Conservation (phyloP, 2,329 filamentous ascomycete genomes). For the Monilinia fructicola region DNA sequence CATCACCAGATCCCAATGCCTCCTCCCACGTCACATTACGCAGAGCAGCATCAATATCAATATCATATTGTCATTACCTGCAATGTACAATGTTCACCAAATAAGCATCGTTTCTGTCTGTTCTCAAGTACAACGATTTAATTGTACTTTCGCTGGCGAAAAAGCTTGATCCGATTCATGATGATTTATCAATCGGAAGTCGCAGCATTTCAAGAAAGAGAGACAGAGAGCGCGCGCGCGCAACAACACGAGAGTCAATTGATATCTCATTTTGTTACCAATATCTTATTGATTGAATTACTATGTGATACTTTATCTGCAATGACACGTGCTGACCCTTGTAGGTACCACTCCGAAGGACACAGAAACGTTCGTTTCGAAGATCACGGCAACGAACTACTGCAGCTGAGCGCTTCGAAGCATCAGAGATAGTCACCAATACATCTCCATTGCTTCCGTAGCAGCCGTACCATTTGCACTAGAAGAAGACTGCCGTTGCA, state of each 20-base stretch:
- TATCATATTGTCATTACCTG: slow-evolving; percentile 27
- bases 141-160: slow-evolving; percentile 15
- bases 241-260: slow-evolving; percentile 27
- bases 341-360: slow-evolving; percentile 37
- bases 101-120: background rate
- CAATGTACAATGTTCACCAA: slow-evolving; percentile 33
- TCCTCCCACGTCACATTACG: slow-evolving; percentile 36
- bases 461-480: slow-evolving; percentile 30
- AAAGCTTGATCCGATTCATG: background rate
- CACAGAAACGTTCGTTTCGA: slow-evolving; percentile 40
- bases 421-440: slow-evolving; percentile 33
- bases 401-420: slow-evolving; percentile 41
- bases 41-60: slow-evolving; percentile 25
- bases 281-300: slow-evolving; percentile 29
- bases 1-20: slow-evolving; percentile 35
- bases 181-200: slow-evolving; percentile 12
- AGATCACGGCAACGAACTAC: slow-evolving; percentile 37
- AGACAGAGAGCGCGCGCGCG: slow-evolving; percentile 21
- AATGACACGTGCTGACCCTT: slow-evolving; percentile 42
- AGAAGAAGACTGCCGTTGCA: slow-evolving; percentile 31
- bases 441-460: slow-evolving; percentile 29
- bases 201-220: slow-evolving; percentile 28
- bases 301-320: slow-evolving; percentile 38
- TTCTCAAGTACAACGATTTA: background rate
- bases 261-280: slow-evolving; percentile 35